Evolutionary conservation across 1,139 yeast genomes (phyloP).

Genomic region (Blastobotrys apis): DNA sequence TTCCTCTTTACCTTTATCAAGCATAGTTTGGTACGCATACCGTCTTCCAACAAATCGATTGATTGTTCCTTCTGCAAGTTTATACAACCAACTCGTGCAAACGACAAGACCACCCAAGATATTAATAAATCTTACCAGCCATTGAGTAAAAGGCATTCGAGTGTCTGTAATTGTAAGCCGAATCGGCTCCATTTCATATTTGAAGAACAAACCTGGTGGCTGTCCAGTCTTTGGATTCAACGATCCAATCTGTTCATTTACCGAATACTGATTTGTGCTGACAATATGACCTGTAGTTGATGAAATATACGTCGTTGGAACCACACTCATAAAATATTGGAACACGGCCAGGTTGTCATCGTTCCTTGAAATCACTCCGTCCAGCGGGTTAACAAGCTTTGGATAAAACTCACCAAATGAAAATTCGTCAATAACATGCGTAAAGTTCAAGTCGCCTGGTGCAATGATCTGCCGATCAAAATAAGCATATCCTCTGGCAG

Average conservation of each 20-base stretch:
- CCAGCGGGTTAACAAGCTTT: conserved; percentile 78
- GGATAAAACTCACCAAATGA: conserved; percentile 93
- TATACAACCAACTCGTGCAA: conserved; percentile 37
- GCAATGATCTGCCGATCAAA: conserved; percentile 41
- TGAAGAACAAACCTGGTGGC: conserved; percentile 75
- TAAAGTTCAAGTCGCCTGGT: conserved; percentile 57
- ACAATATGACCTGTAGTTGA: conserved; percentile 57
- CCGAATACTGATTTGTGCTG: conserved; percentile 83
- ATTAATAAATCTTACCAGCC: conserved; percentile 73
- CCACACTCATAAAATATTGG: conserved; percentile 70
- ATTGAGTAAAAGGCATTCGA: conserved; percentile 72
- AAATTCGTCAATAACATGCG: conserved; percentile 81
- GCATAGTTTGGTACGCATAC: conserved; percentile 9
- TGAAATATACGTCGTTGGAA: conserved; percentile 74
- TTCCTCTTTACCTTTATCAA: conserved; percentile 12
- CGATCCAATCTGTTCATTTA: conserved; percentile 49
- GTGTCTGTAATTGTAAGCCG: conserved; percentile 63
- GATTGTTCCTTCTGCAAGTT: conserved; percentile 17
- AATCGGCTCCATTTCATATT: conserved; percentile 86
- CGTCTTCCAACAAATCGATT: conserved; percentile 11
- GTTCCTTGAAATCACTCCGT: conserved; percentile 40
- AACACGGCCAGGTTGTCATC: conserved; percentile 34
- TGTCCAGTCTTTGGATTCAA: conserved; percentile 27
- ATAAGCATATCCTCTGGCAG: conserved; percentile 63
- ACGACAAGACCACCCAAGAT: conserved; percentile 70